Evolutionary conservation across 257 asterid genomes (phyloP).

Genomic region (Solanum rostratum): DNA sequence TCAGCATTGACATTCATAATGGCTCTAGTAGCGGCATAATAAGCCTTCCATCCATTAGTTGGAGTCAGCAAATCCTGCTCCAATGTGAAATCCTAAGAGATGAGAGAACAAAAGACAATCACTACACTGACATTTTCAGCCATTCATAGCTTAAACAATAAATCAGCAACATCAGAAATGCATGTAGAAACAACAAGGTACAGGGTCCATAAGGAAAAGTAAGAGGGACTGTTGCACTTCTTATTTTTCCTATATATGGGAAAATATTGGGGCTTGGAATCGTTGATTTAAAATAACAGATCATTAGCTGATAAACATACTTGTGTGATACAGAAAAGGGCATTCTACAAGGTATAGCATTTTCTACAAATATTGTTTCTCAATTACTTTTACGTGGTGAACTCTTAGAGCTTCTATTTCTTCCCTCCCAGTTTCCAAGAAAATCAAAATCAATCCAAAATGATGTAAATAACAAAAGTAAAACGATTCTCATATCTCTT

Average conservation of each 20-base stretch:
- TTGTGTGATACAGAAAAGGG: not conserved
- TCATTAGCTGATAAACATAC: not conserved
- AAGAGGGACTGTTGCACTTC: not conserved
- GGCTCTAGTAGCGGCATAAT: slow-evolving; percentile 92
- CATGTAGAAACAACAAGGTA: not conserved
- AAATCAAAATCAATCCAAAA: not conserved
- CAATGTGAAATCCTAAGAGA: slow-evolving; percentile 70
- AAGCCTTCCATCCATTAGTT: slow-evolving; percentile 91
- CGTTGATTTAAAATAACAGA: not conserved
- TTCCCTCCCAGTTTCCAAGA: not conserved
- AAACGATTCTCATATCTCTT: not conserved
- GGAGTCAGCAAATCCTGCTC: slow-evolving; percentile 79
- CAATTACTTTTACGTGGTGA: not conserved
- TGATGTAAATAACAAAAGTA: not conserved
- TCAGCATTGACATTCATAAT: slow-evolving; percentile 55
- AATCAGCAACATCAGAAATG: not conserved
- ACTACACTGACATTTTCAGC: not conserved
- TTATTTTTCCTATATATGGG: not conserved
- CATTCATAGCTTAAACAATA: not conserved
- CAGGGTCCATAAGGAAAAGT: not conserved
- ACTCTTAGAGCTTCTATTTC: not conserved
- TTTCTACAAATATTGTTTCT: not conserved
- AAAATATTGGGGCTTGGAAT: not conserved
- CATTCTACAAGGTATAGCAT: not conserved
- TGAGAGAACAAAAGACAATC: slow-evolving; percentile 1